Percentiles rank a stretch among this genome's conserved stretches.
These are phyloP conservation scores for Gastrodia elata DNA, from an alignment of 106 monocot genomes.

Conservation along the genomic window DNA sequence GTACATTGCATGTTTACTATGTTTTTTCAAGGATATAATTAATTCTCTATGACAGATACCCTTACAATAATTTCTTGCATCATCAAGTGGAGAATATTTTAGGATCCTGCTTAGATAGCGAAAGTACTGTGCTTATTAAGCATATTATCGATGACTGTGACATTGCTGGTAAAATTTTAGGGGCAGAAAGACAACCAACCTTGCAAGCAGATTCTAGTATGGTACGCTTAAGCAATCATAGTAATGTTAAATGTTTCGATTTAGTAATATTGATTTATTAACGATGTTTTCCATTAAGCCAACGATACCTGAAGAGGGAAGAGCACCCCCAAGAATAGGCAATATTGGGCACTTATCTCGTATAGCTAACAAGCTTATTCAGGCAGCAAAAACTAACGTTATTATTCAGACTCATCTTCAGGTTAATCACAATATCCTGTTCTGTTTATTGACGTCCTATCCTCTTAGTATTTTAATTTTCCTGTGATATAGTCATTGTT, in stretches of 20 bases:
- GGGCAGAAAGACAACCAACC: conserved; percentile 50
- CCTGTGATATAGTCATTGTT: no score
- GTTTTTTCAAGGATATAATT: background rate
- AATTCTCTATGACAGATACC: conserved; percentile 53
- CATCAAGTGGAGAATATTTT: conserved; percentile 91
- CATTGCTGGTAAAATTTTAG: conserved; percentile 64
- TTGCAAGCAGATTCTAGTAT: conserved; percentile 35
- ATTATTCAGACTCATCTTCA: conserved; percentile 69
- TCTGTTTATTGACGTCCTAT: background rate
- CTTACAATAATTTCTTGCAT: conserved; percentile 95
- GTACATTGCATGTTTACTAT: background rate
- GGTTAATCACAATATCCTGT: conserved; percentile 24
- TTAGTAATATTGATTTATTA: background rate
- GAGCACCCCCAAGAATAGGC: conserved; percentile 57
- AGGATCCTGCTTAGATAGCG: conserved; percentile 76
- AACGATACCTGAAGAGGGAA: conserved; percentile 48
- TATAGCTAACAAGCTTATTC: conserved; percentile 79
- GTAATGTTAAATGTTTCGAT: no score
- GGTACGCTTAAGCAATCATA: conserved; percentile 19
- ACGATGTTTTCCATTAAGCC: conserved; percentile 36
- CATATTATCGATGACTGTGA: conserved; percentile 69
- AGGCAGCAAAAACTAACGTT: conserved; percentile 41
- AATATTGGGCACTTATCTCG: conserved; percentile 83
- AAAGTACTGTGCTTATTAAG: conserved; percentile 40
- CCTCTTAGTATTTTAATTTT: no score